Evolutionary conservation across 2,329 filamentous ascomycete genomes (phyloP).

Genomic region (Exutisphaerella laricina): DNA sequence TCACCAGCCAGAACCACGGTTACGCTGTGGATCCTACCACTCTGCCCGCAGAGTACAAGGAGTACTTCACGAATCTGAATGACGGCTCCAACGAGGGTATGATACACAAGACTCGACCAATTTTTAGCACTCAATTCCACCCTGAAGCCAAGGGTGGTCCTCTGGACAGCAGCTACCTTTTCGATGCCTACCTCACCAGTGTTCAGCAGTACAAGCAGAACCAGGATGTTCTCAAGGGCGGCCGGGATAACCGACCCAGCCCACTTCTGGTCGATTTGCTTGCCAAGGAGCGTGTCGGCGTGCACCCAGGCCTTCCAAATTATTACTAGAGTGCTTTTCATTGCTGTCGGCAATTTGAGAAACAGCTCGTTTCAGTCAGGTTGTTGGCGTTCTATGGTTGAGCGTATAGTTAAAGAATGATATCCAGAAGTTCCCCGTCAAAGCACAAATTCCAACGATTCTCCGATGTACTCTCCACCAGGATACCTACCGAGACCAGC

Average conservation of each 20-base stretch:
- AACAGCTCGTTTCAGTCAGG: too few relatives aligned
- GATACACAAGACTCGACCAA: constrained; percentile 92
- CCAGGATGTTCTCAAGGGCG: constrained; percentile 61
- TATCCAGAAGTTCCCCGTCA: too few relatives aligned
- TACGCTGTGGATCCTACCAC: constrained; percentile 88
- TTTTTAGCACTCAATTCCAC: constrained; percentile 98
- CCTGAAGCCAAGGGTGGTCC: constrained; percentile 97
- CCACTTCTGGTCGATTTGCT: constrained; percentile 86
- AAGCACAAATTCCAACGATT: too few relatives aligned
- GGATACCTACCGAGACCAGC: too few relatives aligned
- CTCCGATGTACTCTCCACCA: too few relatives aligned
- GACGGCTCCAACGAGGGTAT: constrained; percentile 96
- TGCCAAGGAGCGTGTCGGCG: constrained; percentile 90
- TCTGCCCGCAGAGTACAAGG: constrained; percentile 81
- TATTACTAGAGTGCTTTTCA: not conserved
- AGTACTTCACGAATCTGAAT: constrained; percentile 98
- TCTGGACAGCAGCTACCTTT: constrained; percentile 91
- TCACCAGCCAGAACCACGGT: constrained; percentile 97
- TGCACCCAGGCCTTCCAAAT: constrained; percentile 41
- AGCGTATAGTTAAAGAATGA: too few relatives aligned
- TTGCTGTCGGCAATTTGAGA: too few relatives aligned
- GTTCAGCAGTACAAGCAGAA: constrained; percentile 83
- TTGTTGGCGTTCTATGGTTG: too few relatives aligned
- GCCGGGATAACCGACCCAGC: constrained; percentile 80
- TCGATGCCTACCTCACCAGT: constrained; percentile 91